phyloP scores from a whole-genome alignment of 1,139 yeast genomes.

The Pichia cactophila region DNA sequence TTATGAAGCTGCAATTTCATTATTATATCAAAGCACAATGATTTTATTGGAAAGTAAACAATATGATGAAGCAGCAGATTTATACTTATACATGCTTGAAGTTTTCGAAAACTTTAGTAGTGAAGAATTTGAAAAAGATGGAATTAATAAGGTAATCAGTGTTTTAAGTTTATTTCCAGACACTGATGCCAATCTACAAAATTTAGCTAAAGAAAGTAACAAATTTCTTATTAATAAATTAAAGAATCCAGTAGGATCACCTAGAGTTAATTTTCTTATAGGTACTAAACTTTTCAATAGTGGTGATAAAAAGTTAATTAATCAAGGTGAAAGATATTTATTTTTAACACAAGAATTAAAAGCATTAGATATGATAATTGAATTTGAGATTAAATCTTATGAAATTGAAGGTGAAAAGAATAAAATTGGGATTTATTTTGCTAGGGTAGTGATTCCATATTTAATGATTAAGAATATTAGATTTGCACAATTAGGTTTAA shows the following conservation, averaged over 20 bases:
- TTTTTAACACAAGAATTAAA: constrained; percentile 19
- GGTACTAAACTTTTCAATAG: constrained; percentile 52
- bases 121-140: constrained; percentile 29
- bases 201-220: constrained; percentile 55
- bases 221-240: constrained; percentile 55
- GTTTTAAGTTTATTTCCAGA: constrained; percentile 46
- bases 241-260: constrained; percentile 58
- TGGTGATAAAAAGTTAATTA: constrained; percentile 20
- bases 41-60: constrained; percentile 62
- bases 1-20: constrained; percentile 62
- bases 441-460: constrained; percentile 27
- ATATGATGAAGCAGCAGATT: constrained; percentile 74
- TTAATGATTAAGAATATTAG: constrained; percentile 22
- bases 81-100: constrained; percentile 66
- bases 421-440: constrained; percentile 19
- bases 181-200: constrained; percentile 59
- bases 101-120: constrained; percentile 45
- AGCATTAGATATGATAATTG: constrained; percentile 21
- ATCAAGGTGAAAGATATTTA: constrained; percentile 22
- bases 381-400: constrained; percentile 22
- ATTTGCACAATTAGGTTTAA: constrained; percentile 20
- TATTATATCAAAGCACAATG: constrained; percentile 63
- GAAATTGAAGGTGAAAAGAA: constrained; percentile 13
- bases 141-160: constrained; percentile 28
- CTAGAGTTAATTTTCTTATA: constrained; percentile 64